phyloP scores from a whole-genome alignment of 208 protist species.

The Acanthamoeba triangularis region DNA sequence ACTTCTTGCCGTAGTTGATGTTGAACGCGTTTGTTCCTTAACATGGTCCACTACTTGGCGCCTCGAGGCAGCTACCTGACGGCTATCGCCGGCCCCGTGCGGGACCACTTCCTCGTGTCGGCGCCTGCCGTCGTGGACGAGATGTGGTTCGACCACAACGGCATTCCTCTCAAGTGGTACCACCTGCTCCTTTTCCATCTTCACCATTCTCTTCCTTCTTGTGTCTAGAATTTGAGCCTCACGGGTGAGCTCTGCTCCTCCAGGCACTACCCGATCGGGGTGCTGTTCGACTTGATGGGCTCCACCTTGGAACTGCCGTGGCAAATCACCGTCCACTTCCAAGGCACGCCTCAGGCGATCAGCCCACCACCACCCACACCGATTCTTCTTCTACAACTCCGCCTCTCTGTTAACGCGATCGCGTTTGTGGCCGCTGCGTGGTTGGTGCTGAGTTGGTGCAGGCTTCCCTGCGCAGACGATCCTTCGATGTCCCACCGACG shows the following conservation, averaged over 20 bases:
- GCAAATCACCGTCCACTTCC: conserved; percentile 65
- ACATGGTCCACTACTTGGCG: background rate
- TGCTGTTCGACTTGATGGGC: conserved; percentile 59
- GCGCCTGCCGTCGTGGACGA: conserved; percentile 51
- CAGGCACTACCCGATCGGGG: conserved; percentile 70
- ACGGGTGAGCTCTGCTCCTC: background rate
- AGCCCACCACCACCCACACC: too few relatives aligned
- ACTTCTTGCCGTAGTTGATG: background rate
- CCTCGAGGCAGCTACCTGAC: conserved; percentile 32
- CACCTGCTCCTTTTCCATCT: background rate
- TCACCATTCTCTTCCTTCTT: background rate
- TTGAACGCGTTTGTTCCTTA: background rate
- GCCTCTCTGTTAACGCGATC: background rate
- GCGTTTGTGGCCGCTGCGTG: background rate
- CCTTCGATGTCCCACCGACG: conserved; percentile 57
- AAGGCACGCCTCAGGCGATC: background rate
- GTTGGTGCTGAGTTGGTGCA: background rate
- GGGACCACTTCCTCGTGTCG: conserved; percentile 63
- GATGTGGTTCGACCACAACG: conserved; percentile 70
- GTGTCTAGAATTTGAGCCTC: too few relatives aligned
- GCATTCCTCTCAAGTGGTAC: conserved; percentile 33
- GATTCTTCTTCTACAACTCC: background rate
- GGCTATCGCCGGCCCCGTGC: conserved; percentile 23
- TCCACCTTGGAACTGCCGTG: conserved; percentile 40
- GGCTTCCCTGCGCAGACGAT: conserved; percentile 27